Evolutionary conservation across 257 asterid species (phyloP), one percentile per base, ranked within the genome.

Genomic region (Osmanthus fragrans): DNA sequence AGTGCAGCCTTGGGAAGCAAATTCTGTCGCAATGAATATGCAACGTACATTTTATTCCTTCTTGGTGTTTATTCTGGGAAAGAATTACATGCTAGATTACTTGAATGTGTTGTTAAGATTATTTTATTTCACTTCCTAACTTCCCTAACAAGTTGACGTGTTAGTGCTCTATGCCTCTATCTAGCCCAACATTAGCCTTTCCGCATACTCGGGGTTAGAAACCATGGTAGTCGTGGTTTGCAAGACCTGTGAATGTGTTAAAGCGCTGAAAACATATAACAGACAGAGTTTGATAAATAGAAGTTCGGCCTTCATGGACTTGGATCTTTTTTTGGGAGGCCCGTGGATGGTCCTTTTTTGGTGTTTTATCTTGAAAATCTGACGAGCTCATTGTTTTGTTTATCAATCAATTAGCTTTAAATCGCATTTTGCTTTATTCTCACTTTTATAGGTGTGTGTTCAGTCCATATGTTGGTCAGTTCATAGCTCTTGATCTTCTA

Each of bases 221-320:
- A 91, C 88, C 63, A 92, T 94, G 97, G 82, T 89, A 72, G 94
- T 94, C 29, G 82, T 91, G 81, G 96, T 94, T 73, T 91, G 94
- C 97, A 91, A 86, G 86, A 85, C 94, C 11, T 77, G 72, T 71
- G 85, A 80, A 81, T 90, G 97, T 73, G 84, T 80, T 76, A 84
- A 83, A 67, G 86, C 88, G 71, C 87, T 92, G 80, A 96, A 91
- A 87, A 77, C 86, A 69, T 91, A 91, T 88, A 83, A 81, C 78
- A 83, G 67, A 45, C 93, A 89, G 15, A 98, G 96, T 42, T 73
- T 65, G 18, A 76, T 90, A 51, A 76, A 85, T 79, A 85, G 77
- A 78, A 80, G 82, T 66, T 86, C 74, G 29, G 95, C 74, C 78
- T 94, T 69, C 90, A 90, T 85, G 92, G 87, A 68, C 81, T 86